Evolutionary conservation across 2,329 filamentous ascomycete species (phyloP), one percentile per base, ranked within the genome.

Genomic region (Claviceps pusilla): DNA sequence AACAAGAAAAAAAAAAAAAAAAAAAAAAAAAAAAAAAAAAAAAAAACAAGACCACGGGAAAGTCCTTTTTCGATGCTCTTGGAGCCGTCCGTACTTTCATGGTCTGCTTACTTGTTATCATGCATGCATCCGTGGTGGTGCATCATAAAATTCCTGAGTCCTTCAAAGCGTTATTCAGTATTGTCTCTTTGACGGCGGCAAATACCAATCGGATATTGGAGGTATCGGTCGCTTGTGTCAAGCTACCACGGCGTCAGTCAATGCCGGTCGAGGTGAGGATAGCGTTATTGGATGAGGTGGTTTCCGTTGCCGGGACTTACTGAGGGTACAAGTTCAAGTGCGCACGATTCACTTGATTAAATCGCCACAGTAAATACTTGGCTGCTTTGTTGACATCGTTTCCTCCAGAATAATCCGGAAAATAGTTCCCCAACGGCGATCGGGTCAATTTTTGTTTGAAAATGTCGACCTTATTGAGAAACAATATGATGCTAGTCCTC

Each of bases 131-230:
- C 24, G 43, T n/a, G 28, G 16, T 29, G 53, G 52, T 48, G 24
- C 60, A 65, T 85, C 71, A 89, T 63, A 98, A 81, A 69, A 98
- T 97, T 61, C 93, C 93, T 28, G 93, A 97, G 70, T 98, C 93
- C 73, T 95, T 96, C 62, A 98, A 79, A 50, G 93, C 93, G 68
- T 98, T 98, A 71, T 97, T 95, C 61, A 98, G 74, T 65, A 98
- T 98, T 39, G 93, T 98, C 73, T 98, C 93, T 70, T 98, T 98
- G 57, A 98, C 93, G 9, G 93, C 93, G 39, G 91, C 93, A 71
- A 98, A 98, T 50, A 98, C 93, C 42, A 98, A 79, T 60, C 93
- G 87, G 64, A 98, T 96, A 66, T 98, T 98, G 52, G 90, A 96
- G 4, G 93, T 98, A 69, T 98, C 93, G 59, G 93, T 98, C 48